Conservation (phyloP, 176 grass and related monocot genomes). For the Zoysia japonica region DNA sequence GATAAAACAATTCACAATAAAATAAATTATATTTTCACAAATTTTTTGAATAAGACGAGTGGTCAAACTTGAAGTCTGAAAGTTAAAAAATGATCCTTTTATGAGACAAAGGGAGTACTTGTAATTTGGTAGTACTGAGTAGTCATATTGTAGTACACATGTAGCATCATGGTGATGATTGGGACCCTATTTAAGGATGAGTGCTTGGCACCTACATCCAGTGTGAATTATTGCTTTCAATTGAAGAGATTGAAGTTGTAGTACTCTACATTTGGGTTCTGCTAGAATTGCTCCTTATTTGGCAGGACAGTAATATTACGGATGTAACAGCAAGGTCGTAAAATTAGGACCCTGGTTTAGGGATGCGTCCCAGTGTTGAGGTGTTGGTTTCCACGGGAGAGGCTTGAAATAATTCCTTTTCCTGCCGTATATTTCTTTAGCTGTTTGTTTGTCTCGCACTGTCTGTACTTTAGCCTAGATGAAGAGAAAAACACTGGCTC, state of each 20-base stretch:
- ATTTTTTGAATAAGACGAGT: no score
- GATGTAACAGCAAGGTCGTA: conserved; percentile 5
- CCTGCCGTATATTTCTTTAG: background rate
- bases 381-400: background rate
- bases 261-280: background rate
- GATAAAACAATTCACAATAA: no score
- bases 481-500: background rate
- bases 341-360: conserved; percentile 24
- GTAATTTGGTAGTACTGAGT: background rate
- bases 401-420: background rate
- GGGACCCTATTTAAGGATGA: conserved; percentile 16
- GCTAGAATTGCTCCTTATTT: conserved; percentile 1
- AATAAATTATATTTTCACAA: no score
- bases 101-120: no score
- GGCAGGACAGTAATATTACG: background rate
- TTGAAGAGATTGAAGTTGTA: background rate
- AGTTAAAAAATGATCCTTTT: no score
- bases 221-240: background rate
- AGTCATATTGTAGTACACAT: background rate
- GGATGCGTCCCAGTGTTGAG: background rate
- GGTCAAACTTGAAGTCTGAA: no score
- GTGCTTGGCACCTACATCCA: conserved; percentile 1
- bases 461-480: conserved; percentile 10
- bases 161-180: conserved; percentile 33
- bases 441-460: conserved; percentile 11